Conservation (phyloP, 495 filamentous ascomycete species). For the Apodospora peruviana region DNA sequence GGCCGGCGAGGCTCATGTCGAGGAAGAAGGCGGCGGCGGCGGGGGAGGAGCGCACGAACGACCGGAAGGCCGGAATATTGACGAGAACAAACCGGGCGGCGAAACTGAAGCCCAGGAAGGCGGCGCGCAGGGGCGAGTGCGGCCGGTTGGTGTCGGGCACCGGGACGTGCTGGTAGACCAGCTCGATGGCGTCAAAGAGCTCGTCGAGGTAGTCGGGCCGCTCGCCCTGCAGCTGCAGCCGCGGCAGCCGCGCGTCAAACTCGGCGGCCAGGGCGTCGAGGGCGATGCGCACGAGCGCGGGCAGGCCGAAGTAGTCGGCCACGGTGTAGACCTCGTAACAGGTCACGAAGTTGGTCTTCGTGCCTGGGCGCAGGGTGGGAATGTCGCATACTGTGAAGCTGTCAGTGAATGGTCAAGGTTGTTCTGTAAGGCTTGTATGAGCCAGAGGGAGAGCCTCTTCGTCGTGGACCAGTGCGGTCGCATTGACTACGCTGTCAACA, state of each 20-base stretch:
- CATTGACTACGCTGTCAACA: no score
- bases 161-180: constrained; percentile 15
- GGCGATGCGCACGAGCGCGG: constrained; percentile 14
- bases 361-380: not conserved
- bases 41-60: constrained; percentile 7
- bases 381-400: constrained; percentile 16
- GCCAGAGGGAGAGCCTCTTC: no score
- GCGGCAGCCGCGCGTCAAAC: constrained; percentile 10
- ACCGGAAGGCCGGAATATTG: constrained; percentile 10
- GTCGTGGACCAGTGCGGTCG: no score
- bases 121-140: constrained; percentile 5
- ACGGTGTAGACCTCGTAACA: constrained; percentile 21
- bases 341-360: constrained; percentile 16
- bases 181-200: constrained; percentile 16
- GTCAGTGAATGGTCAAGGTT: not conserved
- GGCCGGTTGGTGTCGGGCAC: not conserved
- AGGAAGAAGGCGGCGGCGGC: constrained; percentile 8
- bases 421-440: no score
- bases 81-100: constrained; percentile 17
- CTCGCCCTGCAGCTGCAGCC: constrained; percentile 14
- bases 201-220: constrained; percentile 17
- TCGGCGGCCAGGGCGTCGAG: constrained; percentile 14
- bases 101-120: constrained; percentile 15
- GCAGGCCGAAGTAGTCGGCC: constrained; percentile 21
- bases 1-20: constrained; percentile 18